These are phyloP conservation scores for Chionographis japonica DNA, from an alignment of 106 monocot genomes.

Conservation along the genomic window DNA sequence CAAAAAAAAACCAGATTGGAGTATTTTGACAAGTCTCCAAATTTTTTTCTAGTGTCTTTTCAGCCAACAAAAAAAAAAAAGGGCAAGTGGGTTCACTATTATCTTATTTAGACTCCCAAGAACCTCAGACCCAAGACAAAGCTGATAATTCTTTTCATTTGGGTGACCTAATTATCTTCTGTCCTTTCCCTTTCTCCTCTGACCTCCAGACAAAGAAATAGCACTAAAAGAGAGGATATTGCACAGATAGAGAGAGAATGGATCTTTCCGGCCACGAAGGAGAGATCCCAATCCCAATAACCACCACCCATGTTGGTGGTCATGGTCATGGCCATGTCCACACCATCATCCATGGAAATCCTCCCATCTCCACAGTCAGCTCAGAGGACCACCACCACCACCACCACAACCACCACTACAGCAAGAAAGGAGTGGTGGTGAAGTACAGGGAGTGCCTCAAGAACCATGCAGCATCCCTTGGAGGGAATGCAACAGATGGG, in stretches of 20 bases:
- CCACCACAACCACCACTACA: no score
- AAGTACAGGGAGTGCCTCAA: constrained; percentile 50
- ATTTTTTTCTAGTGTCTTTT: not conserved
- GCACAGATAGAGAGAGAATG: not conserved
- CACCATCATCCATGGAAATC: not conserved
- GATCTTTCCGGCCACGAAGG: constrained; percentile 11
- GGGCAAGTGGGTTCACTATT: constrained; percentile 6
- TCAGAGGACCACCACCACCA: constrained; percentile 12
- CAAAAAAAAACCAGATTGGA: not conserved
- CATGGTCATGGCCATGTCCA: not conserved
- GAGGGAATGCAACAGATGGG: constrained; percentile 44
- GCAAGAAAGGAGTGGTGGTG: constrained; percentile 10
- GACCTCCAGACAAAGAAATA: not conserved
- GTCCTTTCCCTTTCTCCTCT: not conserved
- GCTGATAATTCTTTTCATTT: not conserved
- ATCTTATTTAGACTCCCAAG: constrained; percentile 14
- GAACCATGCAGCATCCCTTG: constrained; percentile 54
- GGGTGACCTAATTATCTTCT: not conserved
- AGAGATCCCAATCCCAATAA: constrained; percentile 14
- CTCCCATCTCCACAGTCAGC: constrained; percentile 3
- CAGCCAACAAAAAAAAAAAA: not conserved
- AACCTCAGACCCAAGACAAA: not conserved
- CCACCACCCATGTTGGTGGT: constrained; percentile 22
- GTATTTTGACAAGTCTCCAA: not conserved
- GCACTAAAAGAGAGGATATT: constrained; percentile 6